Evolutionary conservation across 2,329 filamentous ascomycete genomes (phyloP).

Genomic region (Echinosphaeria canescens): DNA sequence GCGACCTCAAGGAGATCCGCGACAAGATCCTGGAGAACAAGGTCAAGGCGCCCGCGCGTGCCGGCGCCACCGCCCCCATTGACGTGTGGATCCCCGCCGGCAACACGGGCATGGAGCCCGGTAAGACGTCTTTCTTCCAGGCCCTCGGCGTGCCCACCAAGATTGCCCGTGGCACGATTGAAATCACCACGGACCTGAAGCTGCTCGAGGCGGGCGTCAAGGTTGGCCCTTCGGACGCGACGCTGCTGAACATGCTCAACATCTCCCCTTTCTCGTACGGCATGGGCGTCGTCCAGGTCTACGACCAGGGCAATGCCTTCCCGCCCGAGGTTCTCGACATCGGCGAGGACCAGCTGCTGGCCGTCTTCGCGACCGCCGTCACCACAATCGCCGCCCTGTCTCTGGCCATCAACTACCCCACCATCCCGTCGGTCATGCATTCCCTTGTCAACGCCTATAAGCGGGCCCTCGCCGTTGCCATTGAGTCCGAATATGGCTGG

Average conservation of each 20-base stretch:
- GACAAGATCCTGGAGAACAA: conserved; percentile 93
- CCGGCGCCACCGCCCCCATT: conserved; percentile 80
- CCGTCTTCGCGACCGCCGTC: conserved; percentile 62
- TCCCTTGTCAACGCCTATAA: conserved; percentile 96
- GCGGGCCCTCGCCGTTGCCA: conserved; percentile 76
- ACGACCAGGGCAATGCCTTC: conserved; percentile 95
- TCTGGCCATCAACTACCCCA: conserved; percentile 86
- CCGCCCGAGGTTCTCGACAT: conserved; percentile 73
- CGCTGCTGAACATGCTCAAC: conserved; percentile 98
- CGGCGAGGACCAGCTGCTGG: conserved; percentile 81
- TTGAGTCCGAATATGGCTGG: conserved; percentile 86
- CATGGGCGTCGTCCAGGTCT: conserved; percentile 91
- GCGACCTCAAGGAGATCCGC: conserved; percentile 76
- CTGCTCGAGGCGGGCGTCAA: conserved; percentile 82
- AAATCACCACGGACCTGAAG: conserved; percentile 97
- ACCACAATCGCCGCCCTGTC: conserved; percentile 77
- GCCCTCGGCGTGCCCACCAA: conserved; percentile 99
- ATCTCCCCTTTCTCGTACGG: conserved; percentile 99
- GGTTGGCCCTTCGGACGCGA: conserved; percentile 97
- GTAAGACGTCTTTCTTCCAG: conserved; percentile 99
- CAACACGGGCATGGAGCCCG: conserved; percentile 99
- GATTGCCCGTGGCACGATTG: conserved; percentile 99
- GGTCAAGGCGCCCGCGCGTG: conserved; percentile 93
- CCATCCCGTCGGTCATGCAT: conserved; percentile 89
- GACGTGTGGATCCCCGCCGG: conserved; percentile 94